Base-by-base conservation (phyloP, 176 grass and related monocot species). In the Rhynchospora pubera region DNA sequence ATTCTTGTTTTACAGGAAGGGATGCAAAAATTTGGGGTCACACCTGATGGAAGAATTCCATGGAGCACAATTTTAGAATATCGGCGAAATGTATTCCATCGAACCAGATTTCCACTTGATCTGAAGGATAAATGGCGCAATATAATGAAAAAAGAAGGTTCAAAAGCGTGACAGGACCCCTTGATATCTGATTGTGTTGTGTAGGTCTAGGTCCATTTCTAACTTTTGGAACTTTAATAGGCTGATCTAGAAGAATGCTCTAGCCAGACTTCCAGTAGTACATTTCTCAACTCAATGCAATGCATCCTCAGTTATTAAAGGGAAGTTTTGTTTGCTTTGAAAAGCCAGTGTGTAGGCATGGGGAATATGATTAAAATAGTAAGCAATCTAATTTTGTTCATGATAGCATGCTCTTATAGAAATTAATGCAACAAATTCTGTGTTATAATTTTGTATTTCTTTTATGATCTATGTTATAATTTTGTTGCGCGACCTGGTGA, bases 121-220 rank as follows among this genome's bases (percentile, higher is more conserved):
- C 80, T 97, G 50, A 97, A 87, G 69, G 90, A 87, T 68, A 93
- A 97, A 84, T 96, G 93, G 93, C 90, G 93, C 82, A 91, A 89
- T 57, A 90, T 93, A 24, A 34, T 77, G 48, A 77, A 77, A 18
- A 56, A 77, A 32, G 23, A 55, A 50, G 50, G 47, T 74, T 24
- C 46, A 70, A 23, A 8, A 32, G 13, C 72, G 5, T 56, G 72
- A 76, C 46, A 55, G 28, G 48, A 76, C 1, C 4, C 21, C 7
- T 2, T 21, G 67, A 21, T 71, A 21, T 30, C 62, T 18, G 45
- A 18, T 18, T 70, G 66, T 76, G 24, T 9, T 76, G 48, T 76
- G 23, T 0, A 53, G 47, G 21, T 55, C 72, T 55, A 30, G 13
- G 0, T 76, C 16, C 22, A 34, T 34, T 34, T 65, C 62, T 60